Percentiles rank a stretch among this genome's conserved stretches.
Conservation (phyloP, 169 alveolate genomes). For the Cryptosporidium ubiquitum region DNA sequence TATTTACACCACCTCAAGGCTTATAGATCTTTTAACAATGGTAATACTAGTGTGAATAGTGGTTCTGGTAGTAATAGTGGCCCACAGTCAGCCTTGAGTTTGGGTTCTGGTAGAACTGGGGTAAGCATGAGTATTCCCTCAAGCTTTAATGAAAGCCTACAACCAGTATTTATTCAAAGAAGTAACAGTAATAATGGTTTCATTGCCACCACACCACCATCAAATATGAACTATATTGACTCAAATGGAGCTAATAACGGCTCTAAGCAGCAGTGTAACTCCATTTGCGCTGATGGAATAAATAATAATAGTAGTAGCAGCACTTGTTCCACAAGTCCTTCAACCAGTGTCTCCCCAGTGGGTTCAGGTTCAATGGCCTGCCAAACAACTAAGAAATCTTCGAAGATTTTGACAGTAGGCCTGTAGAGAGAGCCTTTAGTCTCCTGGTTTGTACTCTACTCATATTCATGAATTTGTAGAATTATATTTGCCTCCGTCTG, state of each 20-base stretch:
- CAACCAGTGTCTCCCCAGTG: constrained; percentile 3
- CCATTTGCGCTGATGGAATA: background rate
- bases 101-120: background rate
- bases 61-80: background rate
- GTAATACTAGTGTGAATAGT: background rate
- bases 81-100: background rate
- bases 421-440: background rate
- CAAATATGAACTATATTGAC: background rate
- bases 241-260: background rate
- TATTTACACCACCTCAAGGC: constrained; percentile 78
- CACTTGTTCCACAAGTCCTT: background rate
- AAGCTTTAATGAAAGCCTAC: background rate
- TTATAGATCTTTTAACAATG: constrained; percentile 50
- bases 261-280: background rate
- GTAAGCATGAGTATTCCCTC: background rate
- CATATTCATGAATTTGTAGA: no score
- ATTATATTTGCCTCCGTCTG: background rate
- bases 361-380: background rate
- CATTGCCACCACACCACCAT: background rate
- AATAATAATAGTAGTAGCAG: background rate
- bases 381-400: constrained; percentile 3
- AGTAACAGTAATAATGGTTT: background rate
- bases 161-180: constrained; percentile 11
- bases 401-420: background rate
- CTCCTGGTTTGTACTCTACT: background rate